phyloP scores from a whole-genome alignment of 1,139 yeast species.

The Pneumocystis canis region DNA sequence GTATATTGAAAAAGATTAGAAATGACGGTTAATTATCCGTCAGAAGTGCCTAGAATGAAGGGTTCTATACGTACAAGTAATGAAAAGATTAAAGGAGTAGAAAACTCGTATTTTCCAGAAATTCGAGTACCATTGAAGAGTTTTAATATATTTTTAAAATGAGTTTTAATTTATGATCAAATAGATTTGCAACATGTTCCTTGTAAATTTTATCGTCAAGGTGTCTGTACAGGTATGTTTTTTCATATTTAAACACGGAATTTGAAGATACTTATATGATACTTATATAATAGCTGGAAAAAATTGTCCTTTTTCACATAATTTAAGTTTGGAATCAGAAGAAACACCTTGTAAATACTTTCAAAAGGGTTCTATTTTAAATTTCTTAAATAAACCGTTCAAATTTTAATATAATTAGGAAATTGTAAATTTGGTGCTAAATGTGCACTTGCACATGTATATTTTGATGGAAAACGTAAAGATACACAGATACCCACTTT shows the following conservation, averaged over 20 bases:
- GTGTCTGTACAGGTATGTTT: constrained; percentile 57
- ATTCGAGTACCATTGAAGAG: not conserved
- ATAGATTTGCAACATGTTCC: constrained; percentile 50
- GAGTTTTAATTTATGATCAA: not conserved
- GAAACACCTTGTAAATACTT: constrained; percentile 81
- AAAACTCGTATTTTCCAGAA: not conserved
- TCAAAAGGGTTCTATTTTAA: constrained; percentile 34
- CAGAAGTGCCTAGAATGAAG: not conserved
- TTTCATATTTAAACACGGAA: not conserved
- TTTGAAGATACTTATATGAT: not conserved
- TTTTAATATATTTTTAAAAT: not conserved
- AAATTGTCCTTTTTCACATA: constrained; percentile 83
- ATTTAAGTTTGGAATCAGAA: constrained; percentile 45
- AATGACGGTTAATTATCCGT: not conserved
- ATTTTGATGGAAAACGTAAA: constrained; percentile 64
- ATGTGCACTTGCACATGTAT: constrained; percentile 81
- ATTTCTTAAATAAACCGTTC: not conserved
- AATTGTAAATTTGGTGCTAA: constrained; percentile 86
- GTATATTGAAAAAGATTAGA: not conserved
- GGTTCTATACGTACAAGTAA: not conserved
- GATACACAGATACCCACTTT: constrained; percentile 18
- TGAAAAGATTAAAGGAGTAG: not conserved
- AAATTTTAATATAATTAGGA: constrained; percentile 30
- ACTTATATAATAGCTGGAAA: constrained; percentile 51
- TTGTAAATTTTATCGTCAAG: constrained; percentile 81